A percentile compares a stretch with the other conserved stretches of the same genome.
These are phyloP conservation scores for Volvox reticuliferus DNA, from an alignment of 139 green algal genomes.

Conservation along the genomic window DNA sequence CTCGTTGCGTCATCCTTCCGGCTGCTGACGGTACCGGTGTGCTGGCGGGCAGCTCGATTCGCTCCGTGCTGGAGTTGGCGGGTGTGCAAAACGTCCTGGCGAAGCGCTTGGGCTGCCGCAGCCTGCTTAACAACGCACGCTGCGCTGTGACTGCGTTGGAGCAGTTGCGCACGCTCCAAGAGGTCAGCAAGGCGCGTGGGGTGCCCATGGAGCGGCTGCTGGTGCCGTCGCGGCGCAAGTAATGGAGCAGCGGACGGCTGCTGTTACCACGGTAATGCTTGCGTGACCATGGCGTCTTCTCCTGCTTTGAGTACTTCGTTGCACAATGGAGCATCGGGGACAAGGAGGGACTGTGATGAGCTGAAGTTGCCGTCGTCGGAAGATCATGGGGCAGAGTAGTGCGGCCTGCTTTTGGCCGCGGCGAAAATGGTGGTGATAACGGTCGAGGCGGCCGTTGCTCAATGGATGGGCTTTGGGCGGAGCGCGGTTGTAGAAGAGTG, in stretches of 20 bases:
- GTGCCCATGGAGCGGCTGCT: slow-evolving; percentile 80
- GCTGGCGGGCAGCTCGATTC: slow-evolving; percentile 85
- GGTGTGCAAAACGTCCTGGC: slow-evolving; percentile 94
- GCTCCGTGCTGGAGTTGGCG: slow-evolving; percentile 91
- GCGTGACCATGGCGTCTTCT: too few species aligned
- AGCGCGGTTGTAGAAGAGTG: too few species aligned
- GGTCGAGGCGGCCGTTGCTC: too few species aligned
- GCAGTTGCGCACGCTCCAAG: slow-evolving; percentile 79
- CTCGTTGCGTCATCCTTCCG: slow-evolving; percentile 88
- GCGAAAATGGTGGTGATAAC: too few species aligned
- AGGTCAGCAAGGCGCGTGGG: slow-evolving; percentile 74
- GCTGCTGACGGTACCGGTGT: slow-evolving; percentile 92
- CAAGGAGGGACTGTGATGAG: too few species aligned
- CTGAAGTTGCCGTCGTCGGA: too few species aligned
- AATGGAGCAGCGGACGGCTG: neutral
- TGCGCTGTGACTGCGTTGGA: slow-evolving; percentile 82
- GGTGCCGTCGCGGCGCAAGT: slow-evolving; percentile 25
- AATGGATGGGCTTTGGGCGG: too few species aligned
- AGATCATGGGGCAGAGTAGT: too few species aligned
- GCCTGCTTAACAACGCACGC: slow-evolving; percentile 95
- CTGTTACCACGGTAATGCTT: too few species aligned
- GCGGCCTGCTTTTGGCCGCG: too few species aligned
- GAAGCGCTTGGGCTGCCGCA: slow-evolving; percentile 93
- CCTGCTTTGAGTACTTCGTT: too few species aligned
- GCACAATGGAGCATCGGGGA: too few species aligned